Evolutionary conservation across 2,329 filamentous ascomycete species (phyloP).

Genomic region (Talaromyces funiculosus): DNA sequence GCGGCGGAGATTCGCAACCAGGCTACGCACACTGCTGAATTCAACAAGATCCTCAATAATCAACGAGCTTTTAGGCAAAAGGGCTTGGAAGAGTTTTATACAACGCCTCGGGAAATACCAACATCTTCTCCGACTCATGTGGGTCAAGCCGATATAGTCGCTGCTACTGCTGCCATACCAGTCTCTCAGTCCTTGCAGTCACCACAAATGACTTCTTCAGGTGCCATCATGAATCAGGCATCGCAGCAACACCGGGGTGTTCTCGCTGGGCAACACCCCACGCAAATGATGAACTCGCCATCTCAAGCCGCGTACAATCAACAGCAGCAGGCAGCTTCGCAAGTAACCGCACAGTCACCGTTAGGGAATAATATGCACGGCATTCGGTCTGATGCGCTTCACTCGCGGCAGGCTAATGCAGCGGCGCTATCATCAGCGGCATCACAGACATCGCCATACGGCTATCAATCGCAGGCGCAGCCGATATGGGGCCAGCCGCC

Average conservation of each 20-base stretch:
- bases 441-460: constrained; percentile 44
- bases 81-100: constrained; percentile 77
- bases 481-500: constrained; percentile 62
- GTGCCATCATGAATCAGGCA: constrained; percentile 20
- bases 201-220: constrained; percentile 29
- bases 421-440: constrained; percentile 49
- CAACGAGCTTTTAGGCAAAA: constrained; percentile 73
- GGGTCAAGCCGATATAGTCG: constrained; percentile 24
- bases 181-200: constrained; percentile 35
- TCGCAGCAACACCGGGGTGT: constrained; percentile 24
- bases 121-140: constrained; percentile 37
- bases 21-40: constrained; percentile 82
- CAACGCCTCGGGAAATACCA: constrained; percentile 73
- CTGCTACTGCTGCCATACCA: constrained; percentile 26
- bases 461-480: constrained; percentile 57
- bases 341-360: constrained; percentile 65
- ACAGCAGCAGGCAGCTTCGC: constrained; percentile 64
- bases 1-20: constrained; percentile 77
- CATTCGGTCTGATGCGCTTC: constrained; percentile 57
- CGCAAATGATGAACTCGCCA: constrained; percentile 47
- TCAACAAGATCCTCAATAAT: constrained; percentile 76
- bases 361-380: constrained; percentile 63
- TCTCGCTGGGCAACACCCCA: constrained; percentile 34
- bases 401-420: constrained; percentile 59
- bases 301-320: constrained; percentile 57